Conservation (phyloP, 768 basidiomycete genomes). For the Wakefieldia striispora region DNA sequence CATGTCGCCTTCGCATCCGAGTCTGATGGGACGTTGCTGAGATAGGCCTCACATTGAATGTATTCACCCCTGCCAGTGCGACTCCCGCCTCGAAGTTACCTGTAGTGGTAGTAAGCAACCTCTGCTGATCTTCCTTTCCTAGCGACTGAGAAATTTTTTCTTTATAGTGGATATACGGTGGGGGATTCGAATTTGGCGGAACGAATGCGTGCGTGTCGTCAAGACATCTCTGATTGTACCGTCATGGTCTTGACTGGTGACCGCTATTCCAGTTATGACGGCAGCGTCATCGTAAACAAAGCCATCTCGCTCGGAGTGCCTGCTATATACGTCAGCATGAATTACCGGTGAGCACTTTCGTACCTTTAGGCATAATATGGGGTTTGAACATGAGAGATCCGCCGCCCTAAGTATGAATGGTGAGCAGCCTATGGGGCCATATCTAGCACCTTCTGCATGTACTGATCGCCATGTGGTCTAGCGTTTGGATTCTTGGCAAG, state of each 20-base stretch:
- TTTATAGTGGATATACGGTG: slow-evolving; percentile 35
- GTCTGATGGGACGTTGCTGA: neutral
- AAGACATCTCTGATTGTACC: too few species aligned
- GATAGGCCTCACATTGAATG: slow-evolving; percentile 52
- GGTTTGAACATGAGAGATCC: neutral
- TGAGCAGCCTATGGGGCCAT: neutral
- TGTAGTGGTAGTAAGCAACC: slow-evolving; percentile 46
- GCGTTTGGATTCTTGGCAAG: slow-evolving; percentile 43
- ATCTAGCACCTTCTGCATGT: neutral
- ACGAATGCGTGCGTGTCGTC: slow-evolving; percentile 3
- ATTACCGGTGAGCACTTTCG: slow-evolving; percentile 35
- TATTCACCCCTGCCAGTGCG: slow-evolving; percentile 43
- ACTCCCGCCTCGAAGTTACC: slow-evolving; percentile 46
- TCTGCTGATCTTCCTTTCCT: too few species aligned
- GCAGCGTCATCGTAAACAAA: slow-evolving; percentile 30
- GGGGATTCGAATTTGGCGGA: slow-evolving; percentile 35
- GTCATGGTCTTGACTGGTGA: neutral
- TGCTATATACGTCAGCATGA: slow-evolving; percentile 36
- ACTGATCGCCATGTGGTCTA: neutral
- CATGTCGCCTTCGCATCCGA: neutral
- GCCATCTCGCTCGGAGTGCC: slow-evolving; percentile 33
- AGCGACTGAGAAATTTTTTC: too few species aligned
- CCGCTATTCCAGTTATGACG: slow-evolving; percentile 6
- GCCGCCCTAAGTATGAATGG: slow-evolving; percentile 7
- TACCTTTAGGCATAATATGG: too few species aligned